These are phyloP conservation scores for Dendrocalamus sinicus DNA, from an alignment of 176 grass and related monocot species.

Conservation along the genomic window DNA sequence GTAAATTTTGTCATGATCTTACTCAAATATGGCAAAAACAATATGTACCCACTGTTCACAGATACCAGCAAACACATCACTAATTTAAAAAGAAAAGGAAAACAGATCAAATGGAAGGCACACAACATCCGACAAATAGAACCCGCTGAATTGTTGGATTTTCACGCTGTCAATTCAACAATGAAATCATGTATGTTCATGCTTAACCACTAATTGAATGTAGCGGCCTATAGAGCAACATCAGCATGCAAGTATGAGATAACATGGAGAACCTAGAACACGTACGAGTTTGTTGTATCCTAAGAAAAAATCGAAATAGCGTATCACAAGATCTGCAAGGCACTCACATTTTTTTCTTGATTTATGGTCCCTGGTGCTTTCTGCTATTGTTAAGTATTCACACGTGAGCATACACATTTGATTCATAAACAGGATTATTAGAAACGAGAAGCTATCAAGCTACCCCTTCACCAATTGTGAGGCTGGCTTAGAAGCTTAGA, in stretches of 20 bases:
- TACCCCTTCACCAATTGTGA: background rate
- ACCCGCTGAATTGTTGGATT: background rate
- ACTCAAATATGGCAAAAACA: conserved; percentile 29
- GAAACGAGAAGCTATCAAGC: background rate
- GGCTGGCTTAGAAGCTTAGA: background rate
- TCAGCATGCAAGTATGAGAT: background rate
- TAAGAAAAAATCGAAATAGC: background rate
- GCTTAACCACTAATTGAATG: background rate
- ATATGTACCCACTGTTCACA: background rate
- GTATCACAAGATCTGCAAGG: background rate
- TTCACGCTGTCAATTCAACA: conserved; percentile 33
- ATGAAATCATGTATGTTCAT: background rate
- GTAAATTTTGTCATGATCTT: conserved; percentile 11
- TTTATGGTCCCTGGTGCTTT: background rate
- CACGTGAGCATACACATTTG: background rate
- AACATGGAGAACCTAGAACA: background rate
- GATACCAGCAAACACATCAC: background rate
- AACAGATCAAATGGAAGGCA: background rate
- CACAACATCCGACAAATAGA: conserved; percentile 10
- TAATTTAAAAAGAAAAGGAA: conserved; percentile 14
- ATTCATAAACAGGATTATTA: background rate
- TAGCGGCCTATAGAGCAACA: background rate
- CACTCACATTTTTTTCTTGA: background rate
- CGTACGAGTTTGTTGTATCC: background rate
- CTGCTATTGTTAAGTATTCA: background rate